A percentile compares a stretch with the other conserved stretches of the same genome.
phyloP scores from a whole-genome alignment of 495 filamentous ascomycete species.

The Podospora australis region DNA sequence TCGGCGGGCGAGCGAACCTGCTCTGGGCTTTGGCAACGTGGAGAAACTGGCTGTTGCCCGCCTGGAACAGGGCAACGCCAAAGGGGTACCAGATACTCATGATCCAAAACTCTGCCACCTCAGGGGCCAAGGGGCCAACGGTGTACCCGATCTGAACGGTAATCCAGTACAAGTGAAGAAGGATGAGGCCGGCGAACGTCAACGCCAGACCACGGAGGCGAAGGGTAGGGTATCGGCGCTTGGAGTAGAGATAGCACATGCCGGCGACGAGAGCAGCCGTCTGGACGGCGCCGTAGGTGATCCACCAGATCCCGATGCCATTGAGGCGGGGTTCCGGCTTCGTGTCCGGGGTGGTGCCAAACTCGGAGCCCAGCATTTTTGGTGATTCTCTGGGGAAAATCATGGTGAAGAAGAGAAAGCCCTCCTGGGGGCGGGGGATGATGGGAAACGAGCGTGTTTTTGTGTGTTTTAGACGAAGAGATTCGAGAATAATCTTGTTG shows the following conservation, averaged over 20 bases:
- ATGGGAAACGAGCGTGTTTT: constrained; percentile 5
- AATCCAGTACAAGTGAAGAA: constrained; percentile 60
- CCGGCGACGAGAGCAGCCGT: constrained; percentile 47
- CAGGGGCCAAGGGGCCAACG: constrained; percentile 50
- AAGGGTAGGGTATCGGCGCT: constrained; percentile 54
- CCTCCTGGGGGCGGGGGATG: not conserved
- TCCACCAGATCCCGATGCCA: constrained; percentile 25
- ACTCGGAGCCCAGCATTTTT: constrained; percentile 23
- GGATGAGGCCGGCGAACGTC: constrained; percentile 49
- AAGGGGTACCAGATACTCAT: constrained; percentile 67
- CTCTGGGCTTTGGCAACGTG: constrained; percentile 52
- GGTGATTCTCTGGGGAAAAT: constrained; percentile 16
- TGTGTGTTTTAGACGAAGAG: not conserved
- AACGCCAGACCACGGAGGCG: constrained; percentile 57
- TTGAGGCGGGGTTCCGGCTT: constrained; percentile 19
- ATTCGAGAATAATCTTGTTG: not conserved
- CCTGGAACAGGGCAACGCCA: constrained; percentile 67
- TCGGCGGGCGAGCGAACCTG: constrained; percentile 28
- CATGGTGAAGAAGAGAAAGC: constrained; percentile 11
- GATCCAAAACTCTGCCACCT: constrained; percentile 56
- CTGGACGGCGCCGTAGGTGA: constrained; percentile 45
- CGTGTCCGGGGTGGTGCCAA: constrained; percentile 25
- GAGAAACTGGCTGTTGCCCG: constrained; percentile 59
- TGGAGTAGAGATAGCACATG: constrained; percentile 46
- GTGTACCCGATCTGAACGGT: constrained; percentile 55